phyloP scores from a whole-genome alignment of 306 rosid species.

The Citrullus amarus region DNA sequence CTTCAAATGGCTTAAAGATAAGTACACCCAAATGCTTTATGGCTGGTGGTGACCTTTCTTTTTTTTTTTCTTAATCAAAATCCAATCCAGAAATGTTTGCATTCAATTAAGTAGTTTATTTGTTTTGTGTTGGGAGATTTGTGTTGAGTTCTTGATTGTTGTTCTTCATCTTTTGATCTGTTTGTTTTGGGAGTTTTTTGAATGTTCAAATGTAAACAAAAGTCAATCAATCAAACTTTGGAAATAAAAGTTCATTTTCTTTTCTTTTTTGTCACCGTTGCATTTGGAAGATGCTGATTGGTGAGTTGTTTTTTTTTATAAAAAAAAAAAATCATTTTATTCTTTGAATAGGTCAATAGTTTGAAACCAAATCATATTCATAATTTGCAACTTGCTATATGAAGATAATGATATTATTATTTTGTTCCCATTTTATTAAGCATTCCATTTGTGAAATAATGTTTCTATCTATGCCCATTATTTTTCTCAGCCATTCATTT shows the following conservation, averaged over 20 bases:
- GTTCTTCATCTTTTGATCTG: not conserved
- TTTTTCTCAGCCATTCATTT: constrained; percentile 2
- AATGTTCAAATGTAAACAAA: not conserved
- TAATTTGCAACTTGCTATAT: not conserved
- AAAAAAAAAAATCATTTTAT: not conserved
- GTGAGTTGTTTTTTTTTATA: too few relatives aligned
- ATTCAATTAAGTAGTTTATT: not conserved
- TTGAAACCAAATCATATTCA: not conserved
- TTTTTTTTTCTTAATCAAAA: not conserved
- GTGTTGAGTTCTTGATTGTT: not conserved
- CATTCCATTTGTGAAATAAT: not conserved
- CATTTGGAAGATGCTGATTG: too few relatives aligned
- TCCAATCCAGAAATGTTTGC: not conserved
- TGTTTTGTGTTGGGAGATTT: not conserved
- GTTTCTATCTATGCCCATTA: not conserved
- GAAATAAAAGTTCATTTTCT: not conserved
- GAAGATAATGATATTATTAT: not conserved
- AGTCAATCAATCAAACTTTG: not conserved
- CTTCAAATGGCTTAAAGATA: constrained; percentile 82
- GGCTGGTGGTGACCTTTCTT: constrained; percentile 36
- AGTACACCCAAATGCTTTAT: constrained; percentile 55
- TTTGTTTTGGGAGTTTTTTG: not conserved
- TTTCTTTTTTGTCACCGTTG: too few relatives aligned
- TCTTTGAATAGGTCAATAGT: not conserved
- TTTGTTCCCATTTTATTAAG: not conserved